Percentiles rank a stretch among this genome's conserved stretches.
Evolutionary conservation across 495 filamentous ascomycete species (phyloP).

Genomic region (Penicillium taxi): DNA sequence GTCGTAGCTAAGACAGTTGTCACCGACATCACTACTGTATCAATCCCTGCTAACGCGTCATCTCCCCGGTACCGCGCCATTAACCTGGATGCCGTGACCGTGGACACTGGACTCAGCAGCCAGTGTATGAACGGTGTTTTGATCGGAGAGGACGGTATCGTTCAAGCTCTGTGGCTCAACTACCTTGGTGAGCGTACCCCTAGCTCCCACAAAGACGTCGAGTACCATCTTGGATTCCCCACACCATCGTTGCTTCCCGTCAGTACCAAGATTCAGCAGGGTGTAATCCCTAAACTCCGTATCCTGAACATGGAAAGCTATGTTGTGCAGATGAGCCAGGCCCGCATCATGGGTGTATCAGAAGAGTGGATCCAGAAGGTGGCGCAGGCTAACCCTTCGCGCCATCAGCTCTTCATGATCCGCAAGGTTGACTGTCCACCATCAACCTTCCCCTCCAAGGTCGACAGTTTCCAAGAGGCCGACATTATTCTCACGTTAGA

Average conservation of each 20-base stretch:
- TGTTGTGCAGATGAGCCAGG: slow-evolving; percentile 93
- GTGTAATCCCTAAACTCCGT: slow-evolving; percentile 66
- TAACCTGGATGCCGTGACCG: slow-evolving; percentile 94
- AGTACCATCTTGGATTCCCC: slow-evolving; percentile 91
- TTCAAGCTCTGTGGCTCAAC: slow-evolving; percentile 92
- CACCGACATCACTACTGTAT: slow-evolving; percentile 95
- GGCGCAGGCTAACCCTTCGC: slow-evolving; percentile 73
- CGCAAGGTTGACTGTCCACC: slow-evolving; percentile 79
- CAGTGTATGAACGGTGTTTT: slow-evolving; percentile 96
- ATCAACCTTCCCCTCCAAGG: slow-evolving; percentile 27
- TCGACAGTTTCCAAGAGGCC: slow-evolving; percentile 63
- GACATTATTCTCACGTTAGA: slow-evolving; percentile 92
- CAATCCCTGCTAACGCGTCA: slow-evolving; percentile 84
- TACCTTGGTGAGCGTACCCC: slow-evolving; percentile 85
- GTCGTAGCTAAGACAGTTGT: slow-evolving; percentile 91
- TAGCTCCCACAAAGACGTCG: slow-evolving; percentile 76
- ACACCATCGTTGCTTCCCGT: slow-evolving; percentile 84
- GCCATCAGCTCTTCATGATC: slow-evolving; percentile 97
- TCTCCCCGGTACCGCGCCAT: slow-evolving; percentile 93
- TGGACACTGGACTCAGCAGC: slow-evolving; percentile 81
- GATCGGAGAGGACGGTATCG: slow-evolving; percentile 78
- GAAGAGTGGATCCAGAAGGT: slow-evolving; percentile 94
- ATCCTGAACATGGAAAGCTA: slow-evolving; percentile 93
- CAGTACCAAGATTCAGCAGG: slow-evolving; percentile 72
- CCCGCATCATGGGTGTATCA: slow-evolving; percentile 93